Evolutionary conservation across 2,329 filamentous ascomycete genomes (phyloP).

Genomic region (Clonostachys rhizophaga): DNA sequence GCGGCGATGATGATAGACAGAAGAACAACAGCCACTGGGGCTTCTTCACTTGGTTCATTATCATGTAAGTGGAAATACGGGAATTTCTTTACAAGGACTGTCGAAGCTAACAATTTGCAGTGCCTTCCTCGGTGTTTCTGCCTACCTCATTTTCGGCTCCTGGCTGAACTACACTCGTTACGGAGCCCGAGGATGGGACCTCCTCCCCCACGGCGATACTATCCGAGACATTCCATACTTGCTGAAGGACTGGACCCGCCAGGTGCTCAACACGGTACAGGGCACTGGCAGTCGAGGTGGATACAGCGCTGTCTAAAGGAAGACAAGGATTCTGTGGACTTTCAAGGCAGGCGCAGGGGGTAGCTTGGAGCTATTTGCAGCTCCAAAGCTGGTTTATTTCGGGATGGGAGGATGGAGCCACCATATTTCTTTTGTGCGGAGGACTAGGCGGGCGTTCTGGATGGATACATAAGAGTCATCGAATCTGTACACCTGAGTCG

Average conservation of each 20-base stretch:
- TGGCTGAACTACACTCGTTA: constrained; percentile 99
- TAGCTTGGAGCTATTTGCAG: too few relatives aligned
- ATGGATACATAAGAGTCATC: constrained; percentile 10
- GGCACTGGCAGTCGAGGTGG: constrained; percentile 81
- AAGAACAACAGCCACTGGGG: constrained; percentile 67
- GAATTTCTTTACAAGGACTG: not conserved
- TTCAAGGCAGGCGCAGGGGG: too few relatives aligned
- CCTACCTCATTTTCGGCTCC: constrained; percentile 95
- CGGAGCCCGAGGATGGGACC: constrained; percentile 90
- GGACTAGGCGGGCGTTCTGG: constrained; percentile 12
- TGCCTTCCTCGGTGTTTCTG: constrained; percentile 75
- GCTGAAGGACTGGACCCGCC: constrained; percentile 79
- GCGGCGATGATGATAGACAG: constrained; percentile 37
- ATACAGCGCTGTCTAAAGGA: constrained; percentile 79
- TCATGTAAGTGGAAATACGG: constrained; percentile 62
- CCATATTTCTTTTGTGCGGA: constrained; percentile 1
- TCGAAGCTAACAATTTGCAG: constrained; percentile 39
- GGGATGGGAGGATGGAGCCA: too few relatives aligned
- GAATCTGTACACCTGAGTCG: not conserved
- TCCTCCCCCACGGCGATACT: constrained; percentile 87
- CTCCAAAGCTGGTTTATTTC: too few relatives aligned
- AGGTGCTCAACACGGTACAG: constrained; percentile 78
- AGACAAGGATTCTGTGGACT: not conserved
- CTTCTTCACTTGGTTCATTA: constrained; percentile 95
- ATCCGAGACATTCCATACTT: constrained; percentile 91